Conservation (phyloP, 2,329 filamentous ascomycete species). For the Alternaria metachromatica region DNA sequence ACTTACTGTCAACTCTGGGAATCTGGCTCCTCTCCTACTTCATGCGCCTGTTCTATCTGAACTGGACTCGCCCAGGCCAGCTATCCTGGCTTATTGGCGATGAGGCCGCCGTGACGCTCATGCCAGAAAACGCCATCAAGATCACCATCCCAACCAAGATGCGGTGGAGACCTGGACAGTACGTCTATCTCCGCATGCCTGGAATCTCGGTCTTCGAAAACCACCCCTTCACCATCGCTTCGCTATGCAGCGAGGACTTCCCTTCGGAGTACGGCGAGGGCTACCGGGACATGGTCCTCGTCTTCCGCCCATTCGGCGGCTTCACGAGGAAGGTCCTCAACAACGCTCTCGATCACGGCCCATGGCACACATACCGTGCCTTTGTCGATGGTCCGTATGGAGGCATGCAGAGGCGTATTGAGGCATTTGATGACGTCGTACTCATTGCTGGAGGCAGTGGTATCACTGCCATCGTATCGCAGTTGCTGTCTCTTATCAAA, state of each 20-base stretch:
- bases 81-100: slow-evolving; percentile 87
- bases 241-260: slow-evolving; percentile 90
- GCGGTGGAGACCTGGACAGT: slow-evolving; percentile 92
- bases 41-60: slow-evolving; percentile 80
- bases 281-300: slow-evolving; percentile 86
- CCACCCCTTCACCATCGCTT: slow-evolving; percentile 94
- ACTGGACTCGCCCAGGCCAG: slow-evolving; percentile 84
- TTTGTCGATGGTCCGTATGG: slow-evolving; percentile 95
- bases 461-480: slow-evolving; percentile 90
- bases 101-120: slow-evolving; percentile 85
- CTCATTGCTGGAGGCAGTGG: slow-evolving; percentile 93
- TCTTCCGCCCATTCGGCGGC: slow-evolving; percentile 89
- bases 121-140: slow-evolving; percentile 94
- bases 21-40: slow-evolving; percentile 81
- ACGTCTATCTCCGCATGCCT: slow-evolving; percentile 93
- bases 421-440: slow-evolving; percentile 91
- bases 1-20: slow-evolving; percentile 79
- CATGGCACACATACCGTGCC: slow-evolving; percentile 89
- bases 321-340: slow-evolving; percentile 88
- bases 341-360: slow-evolving; percentile 82
- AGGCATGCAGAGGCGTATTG: slow-evolving; percentile 87
- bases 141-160: slow-evolving; percentile 93
- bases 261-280: slow-evolving; percentile 88
- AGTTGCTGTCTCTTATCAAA: slow-evolving; percentile 92
- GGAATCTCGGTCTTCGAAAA: slow-evolving; percentile 90